phyloP scores from a whole-genome alignment of 2,329 filamentous ascomycete species.

The Ramularia collo-cygni region DNA sequence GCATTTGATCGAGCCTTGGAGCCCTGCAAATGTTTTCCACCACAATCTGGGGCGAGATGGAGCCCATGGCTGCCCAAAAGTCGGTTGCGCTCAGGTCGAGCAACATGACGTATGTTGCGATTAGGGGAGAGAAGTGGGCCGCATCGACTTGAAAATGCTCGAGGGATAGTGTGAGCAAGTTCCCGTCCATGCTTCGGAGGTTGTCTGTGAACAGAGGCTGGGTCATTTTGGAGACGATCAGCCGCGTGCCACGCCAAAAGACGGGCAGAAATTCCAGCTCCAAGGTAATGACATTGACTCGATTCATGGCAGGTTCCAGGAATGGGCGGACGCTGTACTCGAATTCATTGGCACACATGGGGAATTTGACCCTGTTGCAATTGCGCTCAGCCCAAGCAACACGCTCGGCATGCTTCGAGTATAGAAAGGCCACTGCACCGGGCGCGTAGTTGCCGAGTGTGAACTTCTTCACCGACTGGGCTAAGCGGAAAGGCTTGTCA shows the following conservation, averaged over 20 bases:
- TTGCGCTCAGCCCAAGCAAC: slow-evolving; percentile 61
- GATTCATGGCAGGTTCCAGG: slow-evolving; percentile 59
- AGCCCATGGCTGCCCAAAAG: slow-evolving; percentile 83
- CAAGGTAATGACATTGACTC: slow-evolving; percentile 51
- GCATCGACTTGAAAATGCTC: slow-evolving; percentile 53
- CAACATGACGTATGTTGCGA: slow-evolving; percentile 63
- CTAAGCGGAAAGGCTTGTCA: slow-evolving; percentile 72
- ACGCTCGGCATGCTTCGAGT: slow-evolving; percentile 60
- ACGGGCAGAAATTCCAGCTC: slow-evolving; percentile 52
- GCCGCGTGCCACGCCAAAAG: slow-evolving; percentile 72
- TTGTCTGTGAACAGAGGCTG: slow-evolving; percentile 69
- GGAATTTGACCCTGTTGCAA: slow-evolving; percentile 59
- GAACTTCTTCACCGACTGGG: slow-evolving; percentile 71
- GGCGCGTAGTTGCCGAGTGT: slow-evolving; percentile 71
- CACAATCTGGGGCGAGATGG: slow-evolving; percentile 71
- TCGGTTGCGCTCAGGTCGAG: slow-evolving; percentile 68
- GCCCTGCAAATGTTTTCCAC: slow-evolving; percentile 79
- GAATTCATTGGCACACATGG: slow-evolving; percentile 66
- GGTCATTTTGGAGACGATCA: slow-evolving; percentile 67
- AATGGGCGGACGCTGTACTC: slow-evolving; percentile 78
- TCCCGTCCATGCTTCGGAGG: slow-evolving; percentile 70
- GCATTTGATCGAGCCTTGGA: slow-evolving; percentile 55
- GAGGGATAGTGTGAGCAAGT: slow-evolving; percentile 54
- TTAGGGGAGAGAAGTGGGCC: slow-evolving; percentile 57
- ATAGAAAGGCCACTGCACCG: slow-evolving; percentile 78